These are phyloP conservation scores for Penicillium sp. DNA, from an alignment of 2,329 filamentous ascomycete genomes.

Conservation along the genomic window DNA sequence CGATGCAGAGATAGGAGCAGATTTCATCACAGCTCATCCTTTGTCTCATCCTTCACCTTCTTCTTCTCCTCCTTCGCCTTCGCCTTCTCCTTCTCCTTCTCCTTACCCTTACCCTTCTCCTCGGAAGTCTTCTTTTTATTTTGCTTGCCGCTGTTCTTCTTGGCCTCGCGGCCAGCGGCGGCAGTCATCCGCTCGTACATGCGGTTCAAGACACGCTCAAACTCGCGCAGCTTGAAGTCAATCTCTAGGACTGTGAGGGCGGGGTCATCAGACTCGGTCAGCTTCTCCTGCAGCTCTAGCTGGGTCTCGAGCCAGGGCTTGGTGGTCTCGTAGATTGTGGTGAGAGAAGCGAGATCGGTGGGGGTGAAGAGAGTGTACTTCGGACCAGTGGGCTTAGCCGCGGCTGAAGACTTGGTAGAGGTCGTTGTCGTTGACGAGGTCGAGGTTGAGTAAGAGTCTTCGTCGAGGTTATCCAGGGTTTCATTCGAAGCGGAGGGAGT, in stretches of 20 bases:
- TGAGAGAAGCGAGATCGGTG: slow-evolving; percentile 69
- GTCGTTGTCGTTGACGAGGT: slow-evolving; percentile 38
- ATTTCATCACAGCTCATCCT: slow-evolving; percentile 34
- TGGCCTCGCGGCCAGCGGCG: slow-evolving; percentile 29
- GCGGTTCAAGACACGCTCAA: slow-evolving; percentile 56
- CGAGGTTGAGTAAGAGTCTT: slow-evolving; percentile 56
- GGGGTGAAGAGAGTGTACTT: slow-evolving; percentile 69
- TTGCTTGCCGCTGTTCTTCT: slow-evolving; percentile 28
- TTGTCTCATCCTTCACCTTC: slow-evolving; percentile 30
- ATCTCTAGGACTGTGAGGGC: slow-evolving; percentile 73
- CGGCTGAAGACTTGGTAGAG: slow-evolving; percentile 36
- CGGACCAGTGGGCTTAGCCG: slow-evolving; percentile 48
- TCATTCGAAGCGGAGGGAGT: slow-evolving; percentile 35
- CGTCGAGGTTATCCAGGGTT: slow-evolving; percentile 76
- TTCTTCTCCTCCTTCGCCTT: slow-evolving; percentile 28
- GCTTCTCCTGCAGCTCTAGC: slow-evolving; percentile 68
- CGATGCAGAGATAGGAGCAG: background rate
- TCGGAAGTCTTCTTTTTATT: slow-evolving; percentile 33
- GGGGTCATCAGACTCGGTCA: slow-evolving; percentile 71
- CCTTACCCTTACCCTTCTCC: slow-evolving; percentile 17
- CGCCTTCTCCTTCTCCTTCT: slow-evolving; percentile 22
- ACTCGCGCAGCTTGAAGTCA: slow-evolving; percentile 65
- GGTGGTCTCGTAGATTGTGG: slow-evolving; percentile 63
- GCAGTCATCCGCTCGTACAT: slow-evolving; percentile 51
- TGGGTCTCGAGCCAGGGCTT: slow-evolving; percentile 75